These are phyloP conservation scores for Begonia peltatifolia DNA, from an alignment of 306 rosid species.

Conservation along the genomic window DNA sequence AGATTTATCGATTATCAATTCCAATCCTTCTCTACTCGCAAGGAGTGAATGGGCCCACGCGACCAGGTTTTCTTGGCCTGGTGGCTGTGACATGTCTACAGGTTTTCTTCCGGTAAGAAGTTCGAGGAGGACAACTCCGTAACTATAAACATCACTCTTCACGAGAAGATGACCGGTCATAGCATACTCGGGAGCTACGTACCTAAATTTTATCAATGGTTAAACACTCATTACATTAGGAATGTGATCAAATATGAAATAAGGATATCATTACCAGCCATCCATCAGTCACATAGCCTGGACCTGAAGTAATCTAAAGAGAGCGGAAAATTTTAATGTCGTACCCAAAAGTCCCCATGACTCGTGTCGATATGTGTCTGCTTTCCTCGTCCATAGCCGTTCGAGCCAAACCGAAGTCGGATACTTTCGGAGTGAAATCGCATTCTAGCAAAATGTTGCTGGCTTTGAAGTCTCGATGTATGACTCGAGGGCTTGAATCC, in stretches of 20 bases:
- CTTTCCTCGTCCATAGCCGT: conserved; percentile 71
- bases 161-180: conserved; percentile 95
- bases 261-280: not conserved
- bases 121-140: conserved; percentile 89
- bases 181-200: conserved; percentile 88
- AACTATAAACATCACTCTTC: conserved; percentile 87
- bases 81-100: conserved; percentile 81
- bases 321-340: no score
- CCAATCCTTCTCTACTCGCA: conserved; percentile 47
- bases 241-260: no score
- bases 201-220: conserved; percentile 24
- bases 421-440: conserved; percentile 90
- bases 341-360: conserved; percentile 99
- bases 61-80: conserved; percentile 78
- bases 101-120: conserved; percentile 77
- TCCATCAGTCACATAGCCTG: no score
- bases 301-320: no score
- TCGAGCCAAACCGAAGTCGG: conserved; percentile 96
- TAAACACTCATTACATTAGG: no score
- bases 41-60: conserved; percentile 79
- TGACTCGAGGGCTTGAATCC: conserved; percentile 94
- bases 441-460: conserved; percentile 86
- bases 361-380: conserved; percentile 82
- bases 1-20: conserved; percentile 38
- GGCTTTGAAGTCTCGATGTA: conserved; percentile 91